Evolutionary conservation across 2,329 filamentous ascomycete species (phyloP).

Genomic region (Xylariaceae sp.): DNA sequence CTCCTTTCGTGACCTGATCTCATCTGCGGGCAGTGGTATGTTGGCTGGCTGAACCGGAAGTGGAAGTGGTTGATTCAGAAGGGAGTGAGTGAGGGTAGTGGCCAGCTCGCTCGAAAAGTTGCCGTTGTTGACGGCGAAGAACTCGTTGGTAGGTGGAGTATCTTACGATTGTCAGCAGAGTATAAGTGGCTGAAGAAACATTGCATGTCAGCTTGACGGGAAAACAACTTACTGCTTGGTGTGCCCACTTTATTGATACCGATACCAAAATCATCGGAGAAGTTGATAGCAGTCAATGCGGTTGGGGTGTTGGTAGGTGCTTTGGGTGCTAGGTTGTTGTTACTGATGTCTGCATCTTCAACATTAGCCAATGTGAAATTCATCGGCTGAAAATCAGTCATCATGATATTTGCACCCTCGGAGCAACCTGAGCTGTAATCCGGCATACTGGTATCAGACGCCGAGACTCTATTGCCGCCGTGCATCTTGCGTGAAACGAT

Average conservation of each 20-base stretch:
- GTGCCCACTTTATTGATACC: constrained; percentile 24
- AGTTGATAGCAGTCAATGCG: constrained; percentile 18
- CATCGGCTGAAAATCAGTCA: constrained; percentile 26
- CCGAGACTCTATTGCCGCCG: constrained; percentile 30
- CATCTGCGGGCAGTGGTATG: constrained; percentile 32
- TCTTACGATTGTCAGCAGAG: constrained; percentile 16
- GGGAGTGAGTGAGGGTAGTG: constrained; percentile 44
- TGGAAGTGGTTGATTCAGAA: constrained; percentile 47
- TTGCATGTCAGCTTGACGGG: neutral
- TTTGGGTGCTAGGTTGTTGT: constrained; percentile 31
- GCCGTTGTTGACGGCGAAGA: constrained; percentile 22
- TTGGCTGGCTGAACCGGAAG: constrained; percentile 33
- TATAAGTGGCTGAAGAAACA: neutral
- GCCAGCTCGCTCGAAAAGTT: constrained; percentile 38
- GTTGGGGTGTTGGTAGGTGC: constrained; percentile 45
- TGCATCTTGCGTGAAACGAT: constrained; percentile 18
- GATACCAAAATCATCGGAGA: constrained; percentile 26
- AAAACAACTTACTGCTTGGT: constrained; percentile 25
- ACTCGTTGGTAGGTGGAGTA: constrained; percentile 26
- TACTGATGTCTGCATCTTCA: constrained; percentile 34
- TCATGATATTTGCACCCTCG: constrained; percentile 19
- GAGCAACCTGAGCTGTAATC: constrained; percentile 34
- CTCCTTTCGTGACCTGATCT: constrained; percentile 47
- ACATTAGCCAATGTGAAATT: constrained; percentile 30
- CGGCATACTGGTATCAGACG: constrained; percentile 42